Base-by-base conservation (phyloP, 495 filamentous ascomycete genomes). In the Stereocaulon alpinum region DNA sequence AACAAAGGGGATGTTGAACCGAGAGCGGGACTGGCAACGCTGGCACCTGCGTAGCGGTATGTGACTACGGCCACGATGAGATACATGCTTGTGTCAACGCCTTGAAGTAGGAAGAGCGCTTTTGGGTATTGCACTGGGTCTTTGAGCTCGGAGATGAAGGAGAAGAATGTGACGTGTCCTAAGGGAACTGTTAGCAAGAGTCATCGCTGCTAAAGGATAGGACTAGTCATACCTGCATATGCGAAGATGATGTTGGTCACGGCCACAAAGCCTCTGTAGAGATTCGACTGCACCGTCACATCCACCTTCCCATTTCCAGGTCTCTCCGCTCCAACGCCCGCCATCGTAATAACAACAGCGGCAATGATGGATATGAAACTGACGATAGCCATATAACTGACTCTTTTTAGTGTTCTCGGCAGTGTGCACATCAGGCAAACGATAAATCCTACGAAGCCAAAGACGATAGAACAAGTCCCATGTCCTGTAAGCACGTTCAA, bases 61-160 rank as follows among this genome's bases (percentile, higher is more conserved):
- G 90, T 83, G 24, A 76, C 58, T 2, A 74, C 68, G 3, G 69
- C 69, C 42, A 74, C 66, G 18, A 72, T 20, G 6, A 64, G 30
- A 70, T 93, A 91, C 32, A 91, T 78, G 60, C 72, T 63, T 40
- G 83, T 86, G 64, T 88, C 85, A 52, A 81, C 79, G 60, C 76
- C 61, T 62, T 87, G 85, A 3, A 88, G 80, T 56, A 82, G 67
- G 59, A 76, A 77, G 40, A 90, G 78, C 2, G 86, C 78, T 73
- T 87, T 88, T 57, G 76, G 74, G 66, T 80, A 88, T 65, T 88
- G 81, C 44, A 70, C 65, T 1, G 86, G 86, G 0, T 80, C 77
- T 64, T 85, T 80, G 79, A 92, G 85, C 69, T 92, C 88, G 59
- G 85, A 80, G 66, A 88, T 86, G 66, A 92, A 83, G 58, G 76